Evolutionary conservation across 352 stramenopile species (phyloP).

Genomic region (Phytophthora syringae): DNA sequence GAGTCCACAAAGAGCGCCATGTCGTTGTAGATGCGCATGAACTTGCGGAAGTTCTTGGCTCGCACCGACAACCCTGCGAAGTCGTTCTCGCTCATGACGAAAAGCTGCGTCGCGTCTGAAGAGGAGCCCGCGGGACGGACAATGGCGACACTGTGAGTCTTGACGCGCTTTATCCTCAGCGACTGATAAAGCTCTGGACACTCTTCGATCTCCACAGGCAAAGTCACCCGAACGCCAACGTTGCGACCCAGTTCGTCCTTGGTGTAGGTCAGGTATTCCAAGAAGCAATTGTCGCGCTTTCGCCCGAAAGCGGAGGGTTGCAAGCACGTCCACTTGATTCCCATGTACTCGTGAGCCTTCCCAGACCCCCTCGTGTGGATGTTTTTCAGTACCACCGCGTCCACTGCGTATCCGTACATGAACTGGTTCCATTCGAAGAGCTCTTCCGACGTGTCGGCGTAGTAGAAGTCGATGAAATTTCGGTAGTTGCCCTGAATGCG

Average conservation of each 20-base stretch:
- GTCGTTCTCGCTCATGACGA: slow-evolving; percentile 67
- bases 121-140: slow-evolving; percentile 31
- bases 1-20: slow-evolving; percentile 67
- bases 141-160: slow-evolving; percentile 60
- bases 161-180: slow-evolving; percentile 62
- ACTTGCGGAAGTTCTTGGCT: slow-evolving; percentile 40
- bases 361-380: slow-evolving; percentile 56
- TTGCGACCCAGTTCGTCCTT: slow-evolving; percentile 62
- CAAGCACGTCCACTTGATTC: slow-evolving; percentile 82
- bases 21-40: slow-evolving; percentile 66
- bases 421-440: slow-evolving; percentile 77
- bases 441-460: slow-evolving; percentile 63
- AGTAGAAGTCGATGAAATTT: slow-evolving; percentile 73
- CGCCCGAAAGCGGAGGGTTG: slow-evolving; percentile 57
- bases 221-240: slow-evolving; percentile 69
- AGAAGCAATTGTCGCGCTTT: slow-evolving; percentile 73
- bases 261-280: slow-evolving; percentile 78
- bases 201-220: slow-evolving; percentile 68
- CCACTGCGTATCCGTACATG: slow-evolving; percentile 66
- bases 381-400: slow-evolving; percentile 77
- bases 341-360: slow-evolving; percentile 66
- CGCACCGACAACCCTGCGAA: slow-evolving; percentile 42
- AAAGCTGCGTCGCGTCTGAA: slow-evolving; percentile 52
- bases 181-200: slow-evolving; percentile 53
- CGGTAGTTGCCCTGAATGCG: slow-evolving; percentile 63